Evolutionary conservation across 2,329 filamentous ascomycete species (phyloP).

Genomic region (Cladophialophora exuberans): DNA sequence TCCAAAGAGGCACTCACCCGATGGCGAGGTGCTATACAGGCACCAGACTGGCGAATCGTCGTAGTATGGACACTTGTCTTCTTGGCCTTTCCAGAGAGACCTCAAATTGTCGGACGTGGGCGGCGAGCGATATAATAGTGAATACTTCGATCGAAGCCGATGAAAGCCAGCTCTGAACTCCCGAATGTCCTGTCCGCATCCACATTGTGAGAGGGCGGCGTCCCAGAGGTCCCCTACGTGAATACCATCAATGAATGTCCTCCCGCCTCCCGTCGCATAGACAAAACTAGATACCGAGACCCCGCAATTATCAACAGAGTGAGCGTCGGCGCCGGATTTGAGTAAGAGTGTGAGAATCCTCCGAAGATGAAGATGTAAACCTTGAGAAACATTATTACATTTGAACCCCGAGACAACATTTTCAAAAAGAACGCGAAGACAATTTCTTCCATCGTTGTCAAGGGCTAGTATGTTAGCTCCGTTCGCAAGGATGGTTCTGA

Average conservation of each 20-base stretch:
- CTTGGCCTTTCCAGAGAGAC: not conserved
- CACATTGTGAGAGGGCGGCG: not conserved
- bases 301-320: not conserved
- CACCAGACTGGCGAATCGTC: constrained; percentile 4
- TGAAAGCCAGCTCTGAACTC: not conserved
- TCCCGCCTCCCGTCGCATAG: not conserved
- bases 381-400: not conserved
- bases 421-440: not conserved
- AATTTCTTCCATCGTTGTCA: not conserved
- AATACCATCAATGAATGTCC: not conserved
- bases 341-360: not conserved
- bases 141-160: not conserved
- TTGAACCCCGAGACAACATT: too few species aligned
- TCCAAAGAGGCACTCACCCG: not conserved
- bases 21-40: not conserved
- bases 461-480: not conserved
- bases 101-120: not conserved
- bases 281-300: not conserved
- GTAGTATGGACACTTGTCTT: constrained; percentile 1
- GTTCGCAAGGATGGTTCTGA: too few species aligned
- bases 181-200: not conserved
- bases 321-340: not conserved
- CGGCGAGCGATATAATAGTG: too few species aligned
- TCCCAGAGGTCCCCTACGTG: not conserved
- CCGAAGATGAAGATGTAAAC: too few species aligned